Conservation (phyloP, 345 rosid species). For the Cardiospermum halicacabum region DNA sequence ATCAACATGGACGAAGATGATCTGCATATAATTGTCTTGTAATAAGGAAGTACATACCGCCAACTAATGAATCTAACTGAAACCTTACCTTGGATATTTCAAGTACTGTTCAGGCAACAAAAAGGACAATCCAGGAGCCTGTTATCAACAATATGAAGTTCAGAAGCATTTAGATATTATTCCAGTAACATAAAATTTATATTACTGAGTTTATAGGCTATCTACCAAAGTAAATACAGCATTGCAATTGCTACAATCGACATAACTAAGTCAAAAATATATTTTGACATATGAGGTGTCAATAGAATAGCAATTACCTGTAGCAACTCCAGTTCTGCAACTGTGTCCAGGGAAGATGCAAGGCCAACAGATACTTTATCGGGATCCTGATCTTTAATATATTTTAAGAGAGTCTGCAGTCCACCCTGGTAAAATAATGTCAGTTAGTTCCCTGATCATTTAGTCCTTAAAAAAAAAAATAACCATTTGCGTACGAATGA, state of each 20-base stretch:
- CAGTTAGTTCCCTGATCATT: no score
- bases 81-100: constrained; percentile 77
- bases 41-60: not conserved
- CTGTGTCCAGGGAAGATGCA: constrained; percentile 71
- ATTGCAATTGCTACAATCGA: not conserved
- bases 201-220: not conserved
- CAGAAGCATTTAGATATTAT: constrained; percentile 8
- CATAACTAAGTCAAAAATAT: constrained; percentile 1
- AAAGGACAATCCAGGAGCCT: constrained; percentile 97
- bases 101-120: constrained; percentile 77
- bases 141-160: constrained; percentile 28
- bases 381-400: constrained; percentile 81
- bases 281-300: not conserved
- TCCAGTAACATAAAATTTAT: not conserved
- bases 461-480: no score
- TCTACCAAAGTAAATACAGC: not conserved
- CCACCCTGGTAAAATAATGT: constrained; percentile 54
- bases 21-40: not conserved
- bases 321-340: constrained; percentile 84
- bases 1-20: not conserved
- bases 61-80: constrained; percentile 8
- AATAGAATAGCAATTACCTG: constrained; percentile 44
- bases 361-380: constrained; percentile 86
- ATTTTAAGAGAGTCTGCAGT: constrained; percentile 62
- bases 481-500: not conserved